A percentile compares a stretch with the other conserved stretches of the same genome.
phyloP scores from a whole-genome alignment of 2,329 filamentous ascomycete species.

The Fusarium nygamai region DNA sequence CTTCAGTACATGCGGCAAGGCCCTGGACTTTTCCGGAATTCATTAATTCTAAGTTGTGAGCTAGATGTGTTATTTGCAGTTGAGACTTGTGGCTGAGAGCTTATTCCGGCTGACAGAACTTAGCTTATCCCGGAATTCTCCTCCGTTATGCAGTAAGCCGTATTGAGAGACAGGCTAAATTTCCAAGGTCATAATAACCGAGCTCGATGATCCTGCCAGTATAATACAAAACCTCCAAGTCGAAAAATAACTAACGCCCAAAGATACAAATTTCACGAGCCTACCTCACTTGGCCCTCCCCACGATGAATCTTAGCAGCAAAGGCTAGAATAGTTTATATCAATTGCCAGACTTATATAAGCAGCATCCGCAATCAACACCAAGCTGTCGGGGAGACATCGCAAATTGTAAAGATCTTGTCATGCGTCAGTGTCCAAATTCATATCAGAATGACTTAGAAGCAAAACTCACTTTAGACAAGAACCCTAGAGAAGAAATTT shows the following conservation, averaged over 20 bases:
- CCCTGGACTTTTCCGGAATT: rapidly evolving
- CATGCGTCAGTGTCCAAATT: too few relatives aligned
- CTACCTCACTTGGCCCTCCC: rapidly evolving
- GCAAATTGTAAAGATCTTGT: rapidly evolving
- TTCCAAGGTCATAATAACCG: background rate
- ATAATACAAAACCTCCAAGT: rapidly evolving
- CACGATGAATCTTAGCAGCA: background rate
- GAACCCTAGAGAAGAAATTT: background rate
- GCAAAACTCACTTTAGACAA: rapidly evolving
- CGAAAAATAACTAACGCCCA: rapidly evolving
- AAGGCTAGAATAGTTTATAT: rapidly evolving
- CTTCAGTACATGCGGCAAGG: rapidly evolving
- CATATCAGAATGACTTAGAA: rapidly evolving
- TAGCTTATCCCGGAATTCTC: rapidly evolving
- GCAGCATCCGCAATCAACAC: too few relatives aligned
- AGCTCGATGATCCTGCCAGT: rapidly evolving
- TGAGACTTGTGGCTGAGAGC: too few relatives aligned
- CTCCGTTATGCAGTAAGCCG: rapidly evolving
- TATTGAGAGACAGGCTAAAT: background rate
- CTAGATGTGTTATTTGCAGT: too few relatives aligned
- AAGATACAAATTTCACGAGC: background rate
- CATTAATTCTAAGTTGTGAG: too few relatives aligned
- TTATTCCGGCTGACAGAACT: too few relatives aligned
- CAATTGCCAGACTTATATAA: background rate
- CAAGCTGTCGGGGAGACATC: too few relatives aligned